Evolutionary conservation across 2,329 filamentous ascomycete species (phyloP).

Genomic region (Dactylonectria estremocensis): DNA sequence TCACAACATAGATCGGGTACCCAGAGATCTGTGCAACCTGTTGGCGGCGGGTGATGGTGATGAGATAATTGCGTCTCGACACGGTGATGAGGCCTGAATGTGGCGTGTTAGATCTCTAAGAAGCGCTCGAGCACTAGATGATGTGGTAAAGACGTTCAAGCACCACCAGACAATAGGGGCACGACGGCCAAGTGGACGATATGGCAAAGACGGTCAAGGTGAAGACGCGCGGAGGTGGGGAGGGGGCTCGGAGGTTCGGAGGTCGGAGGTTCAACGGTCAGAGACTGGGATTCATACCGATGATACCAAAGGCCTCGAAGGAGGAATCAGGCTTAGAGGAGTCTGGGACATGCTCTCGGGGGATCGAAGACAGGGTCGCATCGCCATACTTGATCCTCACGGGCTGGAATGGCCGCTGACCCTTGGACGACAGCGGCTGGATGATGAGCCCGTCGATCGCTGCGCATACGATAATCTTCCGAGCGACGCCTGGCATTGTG

Average conservation of each 20-base stretch:
- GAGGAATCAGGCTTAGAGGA: conserved; percentile 61
- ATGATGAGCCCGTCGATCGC: conserved; percentile 87
- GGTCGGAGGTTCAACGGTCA: background rate
- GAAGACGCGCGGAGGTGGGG: background rate
- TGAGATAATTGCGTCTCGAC: conserved; percentile 84
- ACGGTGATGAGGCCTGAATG: conserved; percentile 84
- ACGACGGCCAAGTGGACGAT: background rate
- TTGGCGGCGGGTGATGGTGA: conserved; percentile 88
- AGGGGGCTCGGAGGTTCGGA: conserved; percentile 17
- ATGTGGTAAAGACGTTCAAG: background rate
- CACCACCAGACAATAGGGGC: background rate
- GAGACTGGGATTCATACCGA: conserved; percentile 60
- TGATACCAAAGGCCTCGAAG: conserved; percentile 73
- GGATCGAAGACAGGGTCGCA: conserved; percentile 60
- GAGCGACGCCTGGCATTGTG: conserved; percentile 82
- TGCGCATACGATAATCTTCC: conserved; percentile 86
- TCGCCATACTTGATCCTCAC: conserved; percentile 81
- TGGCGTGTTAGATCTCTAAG: conserved; percentile 15
- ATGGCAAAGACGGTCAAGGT: background rate
- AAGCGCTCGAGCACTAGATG: background rate
- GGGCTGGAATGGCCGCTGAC: conserved; percentile 68
- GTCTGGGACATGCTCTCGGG: conserved; percentile 64
- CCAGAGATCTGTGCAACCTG: conserved; percentile 91
- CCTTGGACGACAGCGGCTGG: conserved; percentile 77
- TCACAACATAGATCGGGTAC: conserved; percentile 87